Percentiles rank a stretch among this genome's conserved stretches.
Conservation (phyloP, 768 basidiomycete species). For the Hygrocybe coccinea region DNA sequence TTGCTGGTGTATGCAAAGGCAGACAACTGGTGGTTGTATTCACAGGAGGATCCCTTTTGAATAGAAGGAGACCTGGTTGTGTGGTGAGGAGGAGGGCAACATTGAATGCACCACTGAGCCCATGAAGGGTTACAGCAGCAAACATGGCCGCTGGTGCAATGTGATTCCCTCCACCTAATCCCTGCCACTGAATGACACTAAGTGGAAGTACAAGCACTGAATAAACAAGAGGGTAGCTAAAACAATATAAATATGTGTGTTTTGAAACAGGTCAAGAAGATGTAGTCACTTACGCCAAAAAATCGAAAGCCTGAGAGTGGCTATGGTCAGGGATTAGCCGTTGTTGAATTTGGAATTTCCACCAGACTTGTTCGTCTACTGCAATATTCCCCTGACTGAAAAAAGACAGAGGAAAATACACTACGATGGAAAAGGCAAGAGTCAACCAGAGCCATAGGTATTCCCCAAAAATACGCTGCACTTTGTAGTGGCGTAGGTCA, state of each 20-base stretch:
- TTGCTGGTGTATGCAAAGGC: no score
- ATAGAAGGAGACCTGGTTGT: slow-evolving; percentile 33
- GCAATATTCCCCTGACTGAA: slow-evolving; percentile 21
- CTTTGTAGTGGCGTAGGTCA: no score
- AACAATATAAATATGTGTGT: not conserved
- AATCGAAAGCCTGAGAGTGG: slow-evolving; percentile 20
- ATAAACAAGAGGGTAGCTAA: slow-evolving; percentile 39
- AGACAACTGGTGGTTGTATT: no score
- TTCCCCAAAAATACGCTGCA: slow-evolving; percentile 18
- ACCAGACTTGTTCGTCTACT: slow-evolving; percentile 25
- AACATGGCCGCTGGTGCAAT: slow-evolving; percentile 31
- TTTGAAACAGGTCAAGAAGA: not conserved
- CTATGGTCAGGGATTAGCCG: slow-evolving; percentile 10
- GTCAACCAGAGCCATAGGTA: slow-evolving; percentile 30
- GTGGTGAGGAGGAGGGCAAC: slow-evolving; percentile 36
- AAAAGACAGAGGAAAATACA: slow-evolving; percentile 26
- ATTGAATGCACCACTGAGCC: slow-evolving; percentile 38
- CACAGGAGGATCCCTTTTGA: slow-evolving; percentile 13
- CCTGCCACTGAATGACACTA: slow-evolving; percentile 38
- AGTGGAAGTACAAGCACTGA: slow-evolving; percentile 36
- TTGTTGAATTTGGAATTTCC: slow-evolving; percentile 27
- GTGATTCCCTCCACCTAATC: slow-evolving; percentile 19
- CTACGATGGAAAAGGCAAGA: slow-evolving; percentile 18
- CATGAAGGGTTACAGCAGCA: slow-evolving; percentile 29
- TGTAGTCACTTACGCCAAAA: slow-evolving; percentile 27